Base-by-base conservation (phyloP, 1,284 basidiomycete genomes). In the Sanghuangporus sanghuang region DNA sequence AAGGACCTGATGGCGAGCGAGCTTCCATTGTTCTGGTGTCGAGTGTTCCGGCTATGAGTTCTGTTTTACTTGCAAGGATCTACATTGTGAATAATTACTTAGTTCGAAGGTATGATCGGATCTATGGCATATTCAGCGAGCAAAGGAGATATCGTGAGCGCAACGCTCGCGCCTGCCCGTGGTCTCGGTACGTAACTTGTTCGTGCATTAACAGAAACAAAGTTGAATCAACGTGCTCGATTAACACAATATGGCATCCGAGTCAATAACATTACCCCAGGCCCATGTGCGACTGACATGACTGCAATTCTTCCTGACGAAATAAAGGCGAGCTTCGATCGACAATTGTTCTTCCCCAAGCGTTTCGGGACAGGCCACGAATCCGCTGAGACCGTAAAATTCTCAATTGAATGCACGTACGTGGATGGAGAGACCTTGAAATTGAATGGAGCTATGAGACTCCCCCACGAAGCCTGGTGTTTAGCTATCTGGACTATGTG, bases 371-470 rank as follows among this genome's bases (percentile, higher is more conserved):
- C 75, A 38, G 76, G 80, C 0, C 68, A 71, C 14, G 83, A 85
- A 69, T 84, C 84, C 67, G 79, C 81, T 8, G 76, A 78, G 67
- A 83, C 82, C 0, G 77, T 83, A 14, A 73, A 77, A 50, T 85
- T 81, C 79, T 75, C 80, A 48, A 65, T 84, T 56, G 81, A 83
- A 63, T 79, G 78, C 67, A 71, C 76, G 4, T 85, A 82, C 73
- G 77, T 84, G 42, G 85, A 85, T 69, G 83, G 83, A 18, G 83
- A 85, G 71, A 81, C 79, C 3, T 73, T 84, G 21, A 73, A 82
- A 64, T 71, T 85, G 66, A 84, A 79, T 64, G 83, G 81, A 12
- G 82, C 73, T 23, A 66, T 65, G 23, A 68, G 73, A 59, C 62
- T 76, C 53, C 65, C 73, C 7, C n/a, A 76, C 75, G 7, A 75